These are phyloP conservation scores for Fusarium sp. DNA, from an alignment of 2,329 filamentous ascomycete genomes.

Conservation along the genomic window DNA sequence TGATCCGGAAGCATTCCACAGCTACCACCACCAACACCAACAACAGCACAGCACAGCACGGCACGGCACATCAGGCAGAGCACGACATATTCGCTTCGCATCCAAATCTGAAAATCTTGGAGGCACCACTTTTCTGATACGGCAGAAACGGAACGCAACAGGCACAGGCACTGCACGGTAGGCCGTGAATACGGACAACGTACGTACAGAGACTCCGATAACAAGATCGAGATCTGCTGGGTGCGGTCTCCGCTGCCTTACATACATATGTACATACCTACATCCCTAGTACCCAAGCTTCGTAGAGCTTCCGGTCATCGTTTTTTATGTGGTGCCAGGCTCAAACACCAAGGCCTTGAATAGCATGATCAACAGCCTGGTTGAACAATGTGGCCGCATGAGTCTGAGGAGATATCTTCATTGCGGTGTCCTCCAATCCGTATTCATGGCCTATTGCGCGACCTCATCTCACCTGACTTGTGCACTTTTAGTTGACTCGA, in stretches of 20 bases:
- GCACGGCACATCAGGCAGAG: neutral
- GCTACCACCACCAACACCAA: neutral
- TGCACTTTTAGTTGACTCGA: neutral
- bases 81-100: constrained; percentile 19
- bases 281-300: constrained; percentile 7
- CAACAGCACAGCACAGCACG: neutral
- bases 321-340: neutral
- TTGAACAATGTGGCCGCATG: constrained; percentile 14
- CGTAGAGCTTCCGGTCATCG: constrained; percentile 1
- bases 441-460: neutral
- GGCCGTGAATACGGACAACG: neutral
- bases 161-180: neutral
- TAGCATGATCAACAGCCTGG: constrained; percentile 20
- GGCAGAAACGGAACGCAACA: neutral
- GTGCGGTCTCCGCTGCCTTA: constrained; percentile 19
- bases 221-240: constrained; percentile 33
- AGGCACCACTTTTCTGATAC: constrained; percentile 8
- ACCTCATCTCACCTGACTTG: constrained; percentile 15
- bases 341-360: constrained; percentile 3
- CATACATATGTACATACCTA: neutral
- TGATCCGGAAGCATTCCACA: constrained; percentile 23
- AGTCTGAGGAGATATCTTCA: neutral
- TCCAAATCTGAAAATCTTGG: constrained; percentile 3
- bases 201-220: neutral
- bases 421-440: neutral